A percentile compares a stretch with the other conserved stretches of the same genome.
Evolutionary conservation across 306 rosid species (phyloP).

Genomic region (Mucuna pruriens): DNA sequence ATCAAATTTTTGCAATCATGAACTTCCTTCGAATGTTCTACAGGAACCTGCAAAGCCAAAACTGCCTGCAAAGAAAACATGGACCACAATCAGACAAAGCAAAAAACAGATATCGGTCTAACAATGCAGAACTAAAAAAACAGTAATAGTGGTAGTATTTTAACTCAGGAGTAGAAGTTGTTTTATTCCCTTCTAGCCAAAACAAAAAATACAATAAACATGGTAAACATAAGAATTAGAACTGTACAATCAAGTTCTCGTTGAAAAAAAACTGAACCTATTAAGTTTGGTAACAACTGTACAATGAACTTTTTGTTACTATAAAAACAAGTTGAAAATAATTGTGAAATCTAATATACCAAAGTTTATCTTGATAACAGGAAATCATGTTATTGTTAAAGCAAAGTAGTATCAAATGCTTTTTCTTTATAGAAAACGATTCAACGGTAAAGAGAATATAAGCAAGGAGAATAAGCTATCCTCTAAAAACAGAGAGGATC

Average conservation of each 20-base stretch:
- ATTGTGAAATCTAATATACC: neutral
- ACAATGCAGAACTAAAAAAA: conserved; percentile 6
- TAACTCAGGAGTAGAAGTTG: neutral
- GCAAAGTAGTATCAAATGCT: neutral
- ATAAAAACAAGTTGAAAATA: neutral
- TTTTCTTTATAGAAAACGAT: neutral
- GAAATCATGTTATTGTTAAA: neutral
- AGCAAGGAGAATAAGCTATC: no score
- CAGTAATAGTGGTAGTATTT: neutral
- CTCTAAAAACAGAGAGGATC: no score
- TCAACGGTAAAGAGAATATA: no score
- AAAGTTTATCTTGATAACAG: neutral
- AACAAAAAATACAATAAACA: neutral
- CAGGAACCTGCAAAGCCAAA: conserved; percentile 85
- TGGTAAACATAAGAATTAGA: neutral
- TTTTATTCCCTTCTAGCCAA: neutral
- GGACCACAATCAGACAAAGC: conserved; percentile 24
- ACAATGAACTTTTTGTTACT: neutral
- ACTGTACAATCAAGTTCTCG: neutral
- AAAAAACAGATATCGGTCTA: conserved; percentile 16
- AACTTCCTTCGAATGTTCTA: conserved; percentile 94
- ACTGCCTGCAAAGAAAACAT: conserved; percentile 84
- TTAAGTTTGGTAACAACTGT: neutral
- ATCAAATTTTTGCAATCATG: conserved; percentile 94
- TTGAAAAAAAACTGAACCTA: neutral